Conservation (phyloP, 2,329 filamentous ascomycete genomes). For the Aureobasidium zeae region DNA sequence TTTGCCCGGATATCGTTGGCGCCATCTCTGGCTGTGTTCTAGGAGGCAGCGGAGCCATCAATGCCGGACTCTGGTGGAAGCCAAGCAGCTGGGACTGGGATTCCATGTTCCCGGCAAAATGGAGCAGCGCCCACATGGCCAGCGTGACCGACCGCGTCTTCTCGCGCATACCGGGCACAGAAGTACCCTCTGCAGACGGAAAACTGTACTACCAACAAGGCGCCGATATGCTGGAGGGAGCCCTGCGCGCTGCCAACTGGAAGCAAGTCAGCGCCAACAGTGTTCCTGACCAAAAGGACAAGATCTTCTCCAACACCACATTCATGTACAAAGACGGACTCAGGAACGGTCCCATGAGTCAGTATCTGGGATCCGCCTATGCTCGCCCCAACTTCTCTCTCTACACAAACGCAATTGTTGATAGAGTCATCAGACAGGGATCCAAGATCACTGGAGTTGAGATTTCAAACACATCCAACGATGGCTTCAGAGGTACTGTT, state of each 20-base stretch:
- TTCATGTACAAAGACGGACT: conserved; percentile 44
- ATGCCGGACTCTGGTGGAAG: conserved; percentile 46
- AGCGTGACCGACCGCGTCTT: conserved; percentile 39
- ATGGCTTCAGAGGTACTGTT: conserved; percentile 7
- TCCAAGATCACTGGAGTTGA: conserved; percentile 36
- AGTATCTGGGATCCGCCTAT: conserved; percentile 42
- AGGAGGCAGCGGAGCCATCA: conserved; percentile 46
- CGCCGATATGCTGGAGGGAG: conserved; percentile 29
- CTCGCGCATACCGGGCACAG: conserved; percentile 35
- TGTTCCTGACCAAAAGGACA: conserved; percentile 37
- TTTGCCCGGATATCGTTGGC: conserved; percentile 8
- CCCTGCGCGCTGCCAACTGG: conserved; percentile 42
- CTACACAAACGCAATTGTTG: conserved; percentile 36
- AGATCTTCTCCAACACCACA: conserved; percentile 41
- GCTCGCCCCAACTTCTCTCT: conserved; percentile 37
- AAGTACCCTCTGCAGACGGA: conserved; percentile 28
- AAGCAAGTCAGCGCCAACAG: conserved; percentile 41
- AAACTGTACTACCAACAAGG: conserved; percentile 11
- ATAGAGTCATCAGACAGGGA: conserved; percentile 35
- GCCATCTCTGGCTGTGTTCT: conserved; percentile 38
- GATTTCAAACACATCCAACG: neutral
- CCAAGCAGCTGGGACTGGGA: conserved; percentile 47
- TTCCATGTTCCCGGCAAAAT: conserved; percentile 41
- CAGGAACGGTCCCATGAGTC: conserved; percentile 41
- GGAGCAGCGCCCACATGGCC: conserved; percentile 43